These are phyloP conservation scores for Triangularia verruculosa DNA, from an alignment of 2,329 filamentous ascomycete species.

Conservation along the genomic window DNA sequence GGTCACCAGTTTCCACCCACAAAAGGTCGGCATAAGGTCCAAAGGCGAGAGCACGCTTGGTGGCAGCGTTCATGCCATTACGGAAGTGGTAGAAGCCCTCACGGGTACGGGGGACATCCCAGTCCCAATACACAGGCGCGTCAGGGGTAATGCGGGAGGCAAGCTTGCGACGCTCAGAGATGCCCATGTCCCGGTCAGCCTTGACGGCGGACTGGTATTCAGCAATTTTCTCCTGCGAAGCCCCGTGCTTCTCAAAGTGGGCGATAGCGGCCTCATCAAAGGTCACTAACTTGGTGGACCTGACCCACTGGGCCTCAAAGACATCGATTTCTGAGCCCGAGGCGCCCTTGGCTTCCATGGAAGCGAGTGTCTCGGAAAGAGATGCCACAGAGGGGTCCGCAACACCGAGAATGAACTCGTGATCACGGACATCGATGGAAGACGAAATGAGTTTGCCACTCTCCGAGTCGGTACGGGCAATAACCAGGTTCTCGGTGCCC, in stretches of 20 bases:
- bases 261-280: conserved; percentile 87
- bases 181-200: conserved; percentile 68
- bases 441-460: conserved; percentile 87
- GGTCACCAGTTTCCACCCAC: conserved; percentile 95
- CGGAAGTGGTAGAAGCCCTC: conserved; percentile 93
- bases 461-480: conserved; percentile 93
- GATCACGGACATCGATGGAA: conserved; percentile 88
- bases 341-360: conserved; percentile 81
- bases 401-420: conserved; percentile 93
- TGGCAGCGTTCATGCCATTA: conserved; percentile 79
- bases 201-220: conserved; percentile 63
- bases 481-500: conserved; percentile 91
- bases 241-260: conserved; percentile 67
- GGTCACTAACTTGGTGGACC: conserved; percentile 76
- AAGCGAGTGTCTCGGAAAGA: conserved; percentile 82
- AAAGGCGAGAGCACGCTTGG: conserved; percentile 89
- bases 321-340: conserved; percentile 75
- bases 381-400: conserved; percentile 71
- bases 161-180: conserved; percentile 71
- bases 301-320: conserved; percentile 86
- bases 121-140: conserved; percentile 70
- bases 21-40: conserved; percentile 90
- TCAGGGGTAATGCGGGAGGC: conserved; percentile 65
- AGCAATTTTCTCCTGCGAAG: conserved; percentile 60
- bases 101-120: conserved; percentile 87